These are phyloP conservation scores for Iris macrosiphon DNA, from an alignment of 106 monocot species.

Conservation along the genomic window DNA sequence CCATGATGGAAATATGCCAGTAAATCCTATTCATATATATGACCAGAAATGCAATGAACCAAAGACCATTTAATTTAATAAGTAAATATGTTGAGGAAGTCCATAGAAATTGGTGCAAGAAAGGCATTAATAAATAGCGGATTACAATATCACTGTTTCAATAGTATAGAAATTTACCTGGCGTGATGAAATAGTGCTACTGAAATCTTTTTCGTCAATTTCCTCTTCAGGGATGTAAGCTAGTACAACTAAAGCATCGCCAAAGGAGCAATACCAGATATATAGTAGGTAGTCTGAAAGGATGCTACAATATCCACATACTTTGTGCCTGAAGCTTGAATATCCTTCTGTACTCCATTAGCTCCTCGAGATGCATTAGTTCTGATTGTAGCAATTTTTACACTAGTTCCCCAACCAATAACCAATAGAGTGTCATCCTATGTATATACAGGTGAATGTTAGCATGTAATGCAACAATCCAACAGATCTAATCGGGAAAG, in stretches of 20 bases:
- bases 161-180: constrained; percentile 44
- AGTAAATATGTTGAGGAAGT: too few species aligned
- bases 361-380: constrained; percentile 31
- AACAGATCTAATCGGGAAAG: background rate
- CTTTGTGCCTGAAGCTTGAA: constrained; percentile 35
- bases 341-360: constrained; percentile 55
- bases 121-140: background rate
- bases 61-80: too few species aligned
- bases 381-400: constrained; percentile 89
- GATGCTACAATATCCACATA: constrained; percentile 98
- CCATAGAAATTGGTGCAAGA: background rate
- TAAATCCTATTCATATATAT: too few species aligned
- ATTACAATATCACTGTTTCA: background rate
- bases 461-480: constrained; percentile 1
- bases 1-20: too few species aligned
- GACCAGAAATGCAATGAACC: background rate
- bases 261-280: constrained; percentile 95
- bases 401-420: constrained; percentile 94
- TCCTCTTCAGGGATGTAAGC: constrained; percentile 85
- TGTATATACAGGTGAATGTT: constrained; percentile 5
- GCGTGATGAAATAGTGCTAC: constrained; percentile 45
- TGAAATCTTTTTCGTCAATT: constrained; percentile 59
- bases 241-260: constrained; percentile 85
- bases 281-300: constrained; percentile 80
- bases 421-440: constrained; percentile 95